Evolutionary conservation across 495 filamentous ascomycete species (phyloP).

Genomic region (Trypethelium eluteriae): DNA sequence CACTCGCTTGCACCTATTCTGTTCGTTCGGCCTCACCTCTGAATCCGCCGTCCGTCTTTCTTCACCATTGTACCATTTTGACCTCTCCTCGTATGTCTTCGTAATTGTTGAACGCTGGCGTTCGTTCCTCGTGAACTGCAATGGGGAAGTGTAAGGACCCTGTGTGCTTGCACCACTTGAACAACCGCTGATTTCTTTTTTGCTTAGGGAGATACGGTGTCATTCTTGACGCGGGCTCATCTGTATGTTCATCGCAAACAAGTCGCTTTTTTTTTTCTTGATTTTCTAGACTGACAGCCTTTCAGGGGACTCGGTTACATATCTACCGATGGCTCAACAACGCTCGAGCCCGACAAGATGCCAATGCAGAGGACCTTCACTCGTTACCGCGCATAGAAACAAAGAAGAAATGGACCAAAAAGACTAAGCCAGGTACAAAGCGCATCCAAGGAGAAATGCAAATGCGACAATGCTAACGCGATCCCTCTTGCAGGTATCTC

Average conservation of each 20-base stretch:
- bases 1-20: background rate
- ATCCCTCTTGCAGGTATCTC: slow-evolving; percentile 58
- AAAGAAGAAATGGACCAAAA: slow-evolving; percentile 83
- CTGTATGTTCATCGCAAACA: slow-evolving; percentile 40
- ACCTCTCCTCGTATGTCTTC: background rate
- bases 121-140: slow-evolving; percentile 3
- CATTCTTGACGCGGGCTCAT: slow-evolving; percentile 63
- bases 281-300: slow-evolving; percentile 15
- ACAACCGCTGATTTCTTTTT: background rate
- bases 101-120: slow-evolving; percentile 13
- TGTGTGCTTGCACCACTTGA: background rate
- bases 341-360: slow-evolving; percentile 54
- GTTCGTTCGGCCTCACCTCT: background rate
- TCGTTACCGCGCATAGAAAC: slow-evolving; percentile 73
- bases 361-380: slow-evolving; percentile 52
- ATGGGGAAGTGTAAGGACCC: slow-evolving; percentile 16
- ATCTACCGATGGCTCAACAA: slow-evolving; percentile 88
- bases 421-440: slow-evolving; percentile 68
- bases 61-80: background rate
- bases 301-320: slow-evolving; percentile 78
- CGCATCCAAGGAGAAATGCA: background rate
- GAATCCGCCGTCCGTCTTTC: background rate
- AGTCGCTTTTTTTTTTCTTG: background rate
- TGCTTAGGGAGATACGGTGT: slow-evolving; percentile 47
- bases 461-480: background rate